phyloP scores from a whole-genome alignment of 768 basidiomycete species.

The Xerocomellus chrysenteron region DNA sequence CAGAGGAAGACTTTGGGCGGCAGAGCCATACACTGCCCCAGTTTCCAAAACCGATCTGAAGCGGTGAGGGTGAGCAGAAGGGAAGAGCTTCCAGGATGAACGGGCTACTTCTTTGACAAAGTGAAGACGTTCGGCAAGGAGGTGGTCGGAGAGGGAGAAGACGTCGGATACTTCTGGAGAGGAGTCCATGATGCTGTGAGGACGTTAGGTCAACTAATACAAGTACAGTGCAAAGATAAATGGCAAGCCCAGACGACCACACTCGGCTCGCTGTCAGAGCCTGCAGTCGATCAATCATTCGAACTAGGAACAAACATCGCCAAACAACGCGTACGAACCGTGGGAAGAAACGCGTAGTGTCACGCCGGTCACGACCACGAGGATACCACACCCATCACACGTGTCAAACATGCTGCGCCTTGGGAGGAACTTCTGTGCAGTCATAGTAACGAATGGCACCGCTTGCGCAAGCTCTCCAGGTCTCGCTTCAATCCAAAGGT shows the following conservation, averaged over 20 bases:
- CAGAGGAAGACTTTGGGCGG: slow-evolving; percentile 51
- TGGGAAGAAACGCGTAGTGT: slow-evolving; percentile 24
- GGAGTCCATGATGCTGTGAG: slow-evolving; percentile 22
- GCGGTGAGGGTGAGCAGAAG: slow-evolving; percentile 3
- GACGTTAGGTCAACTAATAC: slow-evolving; percentile 1
- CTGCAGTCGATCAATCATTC: neutral
- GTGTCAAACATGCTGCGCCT: neutral
- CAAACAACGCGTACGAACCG: slow-evolving; percentile 32
- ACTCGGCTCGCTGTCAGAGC: slow-evolving; percentile 1
- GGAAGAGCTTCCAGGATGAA: neutral
- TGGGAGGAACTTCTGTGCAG: too few relatives aligned
- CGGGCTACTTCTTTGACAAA: slow-evolving; percentile 71
- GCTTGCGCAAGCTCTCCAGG: slow-evolving; percentile 24
- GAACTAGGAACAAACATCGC: slow-evolving; percentile 28
- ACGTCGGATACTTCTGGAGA: slow-evolving; percentile 46
- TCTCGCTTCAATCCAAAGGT: slow-evolving; percentile 9
- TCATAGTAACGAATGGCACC: slow-evolving; percentile 13
- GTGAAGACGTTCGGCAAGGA: slow-evolving; percentile 64
- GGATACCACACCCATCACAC: slow-evolving; percentile 17
- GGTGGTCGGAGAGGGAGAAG: slow-evolving; percentile 73
- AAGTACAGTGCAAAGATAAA: slow-evolving; percentile 24
- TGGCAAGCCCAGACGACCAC: neutral
- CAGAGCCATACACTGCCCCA: slow-evolving; percentile 93
- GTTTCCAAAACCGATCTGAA: slow-evolving; percentile 86
- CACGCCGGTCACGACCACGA: slow-evolving; percentile 11